Base-by-base conservation (phyloP, 768 basidiomycete genomes). In the Lactifluus hygrophoroides region DNA sequence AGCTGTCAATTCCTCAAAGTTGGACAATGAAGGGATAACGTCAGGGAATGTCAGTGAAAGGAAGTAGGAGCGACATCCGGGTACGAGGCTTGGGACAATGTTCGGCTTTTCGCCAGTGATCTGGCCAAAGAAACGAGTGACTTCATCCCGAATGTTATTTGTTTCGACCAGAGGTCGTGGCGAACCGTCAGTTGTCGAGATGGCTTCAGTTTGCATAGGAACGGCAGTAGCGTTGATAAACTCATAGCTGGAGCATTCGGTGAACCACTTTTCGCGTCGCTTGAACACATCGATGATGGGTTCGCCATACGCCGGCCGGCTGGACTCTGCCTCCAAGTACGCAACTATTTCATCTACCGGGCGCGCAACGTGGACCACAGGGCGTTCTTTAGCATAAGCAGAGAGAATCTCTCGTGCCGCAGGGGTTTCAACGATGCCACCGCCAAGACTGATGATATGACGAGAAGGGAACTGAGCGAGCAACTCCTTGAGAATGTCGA, bases 21-120 rank as follows among this genome's bases (percentile, higher is more conserved):
- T 69, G 16, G 77, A 70, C 42, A 93, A 75, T 0, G 87, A 85
- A 4, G 82, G 80, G 0, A 78, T 83, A 62, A 96, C 68, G 68
- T 96, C 91, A 0, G 95, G 92, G 72, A 91, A 94, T 0, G 95
- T 96, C 56, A 99, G 76, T 9, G 87, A 86, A 40, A 98, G 78
- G 79, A 98, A 98, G 74, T 93, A 92, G 0, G 93, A 90, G n/a
- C 88, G 81, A 23, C 76, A 73, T 6, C 80, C 83, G 8, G 68
- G 66, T 1, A 67, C 70, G 23, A 85, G 67, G 64, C 83, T 85
- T 2, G 74, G 68, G 0, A 82, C 77, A 23, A 84, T 68, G 65
- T 94, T 96, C 2, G 83, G 79, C 32, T 76, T 71, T 40, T 80
- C 71, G 0, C 91, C 90, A 0, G 87, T 85, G 56, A 98, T 79